These are phyloP conservation scores for Cercospora janseana DNA, from an alignment of 2,329 filamentous ascomycete species.

Conservation along the genomic window DNA sequence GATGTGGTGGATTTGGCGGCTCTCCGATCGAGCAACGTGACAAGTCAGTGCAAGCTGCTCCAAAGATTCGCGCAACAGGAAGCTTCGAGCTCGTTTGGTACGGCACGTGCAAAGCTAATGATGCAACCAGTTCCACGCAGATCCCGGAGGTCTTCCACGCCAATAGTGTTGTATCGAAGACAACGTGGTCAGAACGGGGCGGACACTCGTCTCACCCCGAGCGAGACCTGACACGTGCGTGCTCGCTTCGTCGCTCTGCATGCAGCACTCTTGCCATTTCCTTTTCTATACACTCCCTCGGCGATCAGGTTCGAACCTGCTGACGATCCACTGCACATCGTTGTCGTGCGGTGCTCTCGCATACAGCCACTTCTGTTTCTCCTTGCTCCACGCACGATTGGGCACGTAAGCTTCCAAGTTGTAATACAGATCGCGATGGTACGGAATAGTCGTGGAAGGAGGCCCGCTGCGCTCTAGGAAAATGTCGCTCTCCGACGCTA, in stretches of 20 bases:
- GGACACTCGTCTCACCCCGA: no score
- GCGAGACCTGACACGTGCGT: neutral
- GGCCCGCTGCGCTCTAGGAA: constrained; percentile 55
- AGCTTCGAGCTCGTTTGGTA: no score
- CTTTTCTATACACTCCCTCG: constrained; percentile 6
- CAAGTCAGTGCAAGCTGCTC: no score
- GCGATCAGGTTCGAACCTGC: constrained; percentile 12
- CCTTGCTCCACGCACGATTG: constrained; percentile 54
- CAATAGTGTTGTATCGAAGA: no score
- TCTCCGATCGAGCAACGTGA: no score
- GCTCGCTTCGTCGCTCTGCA: neutral
- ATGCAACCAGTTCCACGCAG: no score
- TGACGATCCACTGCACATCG: constrained; percentile 39
- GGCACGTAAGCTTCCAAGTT: constrained; percentile 59
- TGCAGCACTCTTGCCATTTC: no score
- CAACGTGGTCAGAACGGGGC: no score
- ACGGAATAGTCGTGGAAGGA: constrained; percentile 54
- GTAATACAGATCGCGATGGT: constrained; percentile 58
- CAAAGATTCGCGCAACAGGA: no score
- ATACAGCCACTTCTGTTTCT: constrained; percentile 52
- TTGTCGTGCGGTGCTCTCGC: constrained; percentile 37
- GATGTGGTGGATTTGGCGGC: no score
- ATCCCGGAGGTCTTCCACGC: no score
- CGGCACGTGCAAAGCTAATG: no score
- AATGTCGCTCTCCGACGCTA: constrained; percentile 47